phyloP scores from a whole-genome alignment of 2,329 filamentous ascomycete genomes.

The Penicillium sp. region DNA sequence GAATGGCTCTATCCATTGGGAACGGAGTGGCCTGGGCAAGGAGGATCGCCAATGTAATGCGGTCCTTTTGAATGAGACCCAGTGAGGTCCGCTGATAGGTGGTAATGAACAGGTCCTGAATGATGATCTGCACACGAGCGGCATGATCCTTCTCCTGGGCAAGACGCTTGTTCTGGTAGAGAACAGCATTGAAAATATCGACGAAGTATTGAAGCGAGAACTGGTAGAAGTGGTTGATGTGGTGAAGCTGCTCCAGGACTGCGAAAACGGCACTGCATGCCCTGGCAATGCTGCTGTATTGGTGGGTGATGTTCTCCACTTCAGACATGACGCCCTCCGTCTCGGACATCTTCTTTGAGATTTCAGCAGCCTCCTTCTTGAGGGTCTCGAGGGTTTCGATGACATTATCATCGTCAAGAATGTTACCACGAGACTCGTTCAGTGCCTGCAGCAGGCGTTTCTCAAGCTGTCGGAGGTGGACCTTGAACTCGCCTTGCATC shows the following conservation, averaged over 20 bases:
- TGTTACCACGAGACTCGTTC: conserved; percentile 96
- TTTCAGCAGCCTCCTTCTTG: conserved; percentile 96
- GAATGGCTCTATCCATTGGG: conserved; percentile 85
- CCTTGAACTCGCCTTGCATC: conserved; percentile 97
- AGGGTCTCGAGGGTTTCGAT: conserved; percentile 97
- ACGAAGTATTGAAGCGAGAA: conserved; percentile 98
- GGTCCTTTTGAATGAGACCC: conserved; percentile 88
- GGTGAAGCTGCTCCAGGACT: conserved; percentile 93
- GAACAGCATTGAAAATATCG: conserved; percentile 92
- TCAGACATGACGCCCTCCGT: conserved; percentile 98
- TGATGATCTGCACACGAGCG: conserved; percentile 81
- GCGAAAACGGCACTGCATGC: conserved; percentile 98
- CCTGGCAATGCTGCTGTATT: conserved; percentile 89
- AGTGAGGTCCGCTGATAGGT: conserved; percentile 93
- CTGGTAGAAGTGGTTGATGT: conserved; percentile 99
- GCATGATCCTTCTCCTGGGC: conserved; percentile 73
- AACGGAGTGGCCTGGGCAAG: conserved; percentile 95
- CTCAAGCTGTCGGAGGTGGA: conserved; percentile 94
- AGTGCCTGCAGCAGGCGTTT: conserved; percentile 91
- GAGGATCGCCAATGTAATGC: conserved; percentile 90
- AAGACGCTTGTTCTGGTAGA: conserved; percentile 76
- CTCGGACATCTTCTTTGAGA: conserved; percentile 92
- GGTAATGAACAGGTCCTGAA: conserved; percentile 87
- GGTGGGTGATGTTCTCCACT: conserved; percentile 90
- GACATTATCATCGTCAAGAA: conserved; percentile 96